phyloP scores from a whole-genome alignment of 2,329 filamentous ascomycete genomes.

The Eurotiales sp. region DNA sequence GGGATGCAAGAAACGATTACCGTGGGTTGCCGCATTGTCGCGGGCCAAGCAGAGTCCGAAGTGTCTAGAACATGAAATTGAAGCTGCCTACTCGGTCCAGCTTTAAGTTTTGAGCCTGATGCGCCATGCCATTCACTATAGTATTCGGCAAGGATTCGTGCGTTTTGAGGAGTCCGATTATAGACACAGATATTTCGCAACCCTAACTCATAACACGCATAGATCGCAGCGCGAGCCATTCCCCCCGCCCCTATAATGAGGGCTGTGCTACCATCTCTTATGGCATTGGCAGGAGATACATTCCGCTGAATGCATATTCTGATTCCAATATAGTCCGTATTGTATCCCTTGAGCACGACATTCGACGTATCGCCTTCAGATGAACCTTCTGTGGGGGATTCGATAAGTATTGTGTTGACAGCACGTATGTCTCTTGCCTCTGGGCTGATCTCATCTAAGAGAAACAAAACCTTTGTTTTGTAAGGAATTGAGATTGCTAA shows the following conservation, averaged over 20 bases:
- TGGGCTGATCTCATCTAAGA: slow-evolving; percentile 19
- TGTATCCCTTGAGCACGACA: slow-evolving; percentile 22
- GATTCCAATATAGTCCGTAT: slow-evolving; percentile 29
- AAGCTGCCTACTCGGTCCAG: too few species aligned
- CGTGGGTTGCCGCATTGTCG: not conserved
- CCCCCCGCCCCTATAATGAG: slow-evolving; percentile 8
- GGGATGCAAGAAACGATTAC: slow-evolving; percentile 3
- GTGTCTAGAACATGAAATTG: slow-evolving; percentile 32
- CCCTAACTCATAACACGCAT: slow-evolving; percentile 15
- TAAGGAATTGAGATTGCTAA: slow-evolving; percentile 24
- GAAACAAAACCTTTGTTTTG: slow-evolving; percentile 22
- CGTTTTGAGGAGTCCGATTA: slow-evolving; percentile 21
- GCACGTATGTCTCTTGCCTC: slow-evolving; percentile 26
- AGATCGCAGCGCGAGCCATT: slow-evolving; percentile 24
- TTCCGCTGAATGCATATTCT: slow-evolving; percentile 22
- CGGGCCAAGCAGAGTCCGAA: slow-evolving; percentile 24
- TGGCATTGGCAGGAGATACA: slow-evolving; percentile 18
- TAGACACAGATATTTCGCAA: slow-evolving; percentile 25
- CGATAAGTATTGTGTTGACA: slow-evolving; percentile 26
- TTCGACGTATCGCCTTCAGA: slow-evolving; percentile 2
- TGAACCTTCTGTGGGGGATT: slow-evolving; percentile 11
- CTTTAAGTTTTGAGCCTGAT: not conserved
- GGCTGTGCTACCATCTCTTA: slow-evolving; percentile 10
- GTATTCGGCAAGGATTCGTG: not conserved
- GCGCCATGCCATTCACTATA: not conserved